Evolutionary conservation across 2,329 filamentous ascomycete species (phyloP), one percentile per base, ranked within the genome.

Genomic region (Emericellopsis atlantica): DNA sequence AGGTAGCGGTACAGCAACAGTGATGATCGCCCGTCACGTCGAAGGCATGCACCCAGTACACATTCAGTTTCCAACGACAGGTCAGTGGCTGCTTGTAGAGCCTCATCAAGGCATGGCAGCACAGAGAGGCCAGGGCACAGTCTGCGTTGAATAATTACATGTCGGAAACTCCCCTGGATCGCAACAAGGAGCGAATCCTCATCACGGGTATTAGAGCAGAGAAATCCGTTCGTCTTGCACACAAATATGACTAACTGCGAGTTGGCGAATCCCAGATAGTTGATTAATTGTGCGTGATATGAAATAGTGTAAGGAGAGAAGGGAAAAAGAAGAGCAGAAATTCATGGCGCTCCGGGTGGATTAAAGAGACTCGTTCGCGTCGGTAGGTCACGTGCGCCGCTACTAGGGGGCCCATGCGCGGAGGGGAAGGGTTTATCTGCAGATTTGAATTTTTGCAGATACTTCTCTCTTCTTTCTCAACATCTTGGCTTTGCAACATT

Each of bases 201-300:
- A 6, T 29, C 26, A 29, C 26, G 9, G 26, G 6, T 32, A 24
- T 24, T 29, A 14, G 26, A 34, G 12, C n/a, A 40, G 16, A 37
- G 33, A 33, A 15, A 44, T 54, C 57, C 53, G 47, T 71, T 64
- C 45, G 44, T 76, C 70, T 76, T 54, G 71, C 72, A 74, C 67
- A 60, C 59, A 71, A 72, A 73, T 75, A 71, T 76, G 72, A 76
- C 72, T 71, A 65, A 64, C 53, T 64, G 58, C 54, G 62, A 72
- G 67, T 74, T 58, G 61, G 56, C 43, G 58, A 64, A 51, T 71
- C 58, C 54, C 60, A 54, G 62, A 61, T 68, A 70, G 70, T 76
- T 76, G 72, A 76, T 76, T 76, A 67, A 67, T 73, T 62, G 69
- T 75, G 72, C 72, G 51, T 22, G 22, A 9, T 40, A 21, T 37